phyloP scores from a whole-genome alignment of 176 grass and related monocot species.

The Aechmea fasciata region DNA sequence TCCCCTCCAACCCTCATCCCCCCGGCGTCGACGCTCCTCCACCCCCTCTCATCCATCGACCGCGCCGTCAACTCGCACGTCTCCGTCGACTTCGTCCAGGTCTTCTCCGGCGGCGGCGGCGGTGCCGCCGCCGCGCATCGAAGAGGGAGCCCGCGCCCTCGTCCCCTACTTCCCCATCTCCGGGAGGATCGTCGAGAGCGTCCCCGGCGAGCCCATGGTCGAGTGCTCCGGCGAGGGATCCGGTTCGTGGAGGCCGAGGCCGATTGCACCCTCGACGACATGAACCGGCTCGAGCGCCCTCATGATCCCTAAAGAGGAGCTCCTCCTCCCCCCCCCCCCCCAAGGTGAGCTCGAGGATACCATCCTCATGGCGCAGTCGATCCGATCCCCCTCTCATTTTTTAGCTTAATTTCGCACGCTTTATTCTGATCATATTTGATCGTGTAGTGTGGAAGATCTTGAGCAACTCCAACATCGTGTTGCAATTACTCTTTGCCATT shows the following conservation, averaged over 20 bases:
- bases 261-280: constrained; percentile 52
- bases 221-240: constrained; percentile 44
- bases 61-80: constrained; percentile 33
- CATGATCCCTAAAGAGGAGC: constrained; percentile 58
- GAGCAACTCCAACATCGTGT: too few species aligned
- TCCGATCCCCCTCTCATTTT: too few species aligned
- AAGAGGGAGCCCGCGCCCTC: constrained; percentile 43
- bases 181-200: constrained; percentile 37
- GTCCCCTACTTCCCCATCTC: constrained; percentile 61
- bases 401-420: not conserved
- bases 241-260: constrained; percentile 66
- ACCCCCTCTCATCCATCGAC: constrained; percentile 66
- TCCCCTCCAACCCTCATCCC: too few species aligned
- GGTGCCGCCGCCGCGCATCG: constrained; percentile 34
- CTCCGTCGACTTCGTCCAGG: constrained; percentile 54
- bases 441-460: too few species aligned
- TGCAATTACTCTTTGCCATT: too few species aligned
- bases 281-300: constrained; percentile 67
- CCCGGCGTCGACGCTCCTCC: constrained; percentile 17
- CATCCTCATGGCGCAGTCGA: constrained; percentile 55
- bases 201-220: constrained; percentile 36
- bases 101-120: constrained; percentile 21
- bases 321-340: constrained; percentile 47
- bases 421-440: too few species aligned
- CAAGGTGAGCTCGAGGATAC: constrained; percentile 45